phyloP scores from a whole-genome alignment of 1,284 basidiomycete species.

The Pyrrhoderma lamaoense region DNA sequence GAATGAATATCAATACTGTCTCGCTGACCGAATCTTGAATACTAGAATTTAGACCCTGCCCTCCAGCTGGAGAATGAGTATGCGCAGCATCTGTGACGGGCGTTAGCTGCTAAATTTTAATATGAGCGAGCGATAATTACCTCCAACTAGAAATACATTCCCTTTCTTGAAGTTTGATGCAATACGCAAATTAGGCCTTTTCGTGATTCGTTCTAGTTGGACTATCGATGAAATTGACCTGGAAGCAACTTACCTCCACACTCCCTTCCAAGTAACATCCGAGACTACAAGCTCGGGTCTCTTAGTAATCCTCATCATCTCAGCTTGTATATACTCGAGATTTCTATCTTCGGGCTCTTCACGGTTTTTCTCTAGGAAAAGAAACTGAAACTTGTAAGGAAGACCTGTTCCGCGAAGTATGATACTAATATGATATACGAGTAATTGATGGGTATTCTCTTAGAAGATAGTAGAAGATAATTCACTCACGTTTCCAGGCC shows the following conservation, averaged over 20 bases:
- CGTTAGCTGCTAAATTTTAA: background rate
- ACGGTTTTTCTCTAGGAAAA: background rate
- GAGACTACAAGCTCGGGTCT: constrained; percentile 3
- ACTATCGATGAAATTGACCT: background rate
- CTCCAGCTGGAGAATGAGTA: constrained; percentile 38
- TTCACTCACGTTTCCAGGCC: background rate
- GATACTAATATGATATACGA: background rate
- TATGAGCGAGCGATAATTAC: constrained; percentile 13
- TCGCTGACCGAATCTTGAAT: constrained; percentile 35
- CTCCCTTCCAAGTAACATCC: constrained; percentile 6
- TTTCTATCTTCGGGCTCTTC: too few relatives aligned
- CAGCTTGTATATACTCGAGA: background rate
- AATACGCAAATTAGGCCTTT: constrained; percentile 31
- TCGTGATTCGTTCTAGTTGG: constrained; percentile 15
- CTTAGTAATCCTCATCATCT: background rate
- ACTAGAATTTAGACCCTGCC: constrained; percentile 36
- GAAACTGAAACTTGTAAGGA: constrained; percentile 1
- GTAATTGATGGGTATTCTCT: too few relatives aligned
- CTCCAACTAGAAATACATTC: constrained; percentile 32
- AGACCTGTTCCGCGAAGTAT: background rate
- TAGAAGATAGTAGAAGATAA: background rate
- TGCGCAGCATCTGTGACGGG: constrained; percentile 34
- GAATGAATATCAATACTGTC: background rate
- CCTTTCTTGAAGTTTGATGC: constrained; percentile 30
- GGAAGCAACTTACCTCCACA: constrained; percentile 4